Evolutionary conservation across 129 eudicot species (phyloP).

Genomic region (Pseudognaphalium luteoalbum): DNA sequence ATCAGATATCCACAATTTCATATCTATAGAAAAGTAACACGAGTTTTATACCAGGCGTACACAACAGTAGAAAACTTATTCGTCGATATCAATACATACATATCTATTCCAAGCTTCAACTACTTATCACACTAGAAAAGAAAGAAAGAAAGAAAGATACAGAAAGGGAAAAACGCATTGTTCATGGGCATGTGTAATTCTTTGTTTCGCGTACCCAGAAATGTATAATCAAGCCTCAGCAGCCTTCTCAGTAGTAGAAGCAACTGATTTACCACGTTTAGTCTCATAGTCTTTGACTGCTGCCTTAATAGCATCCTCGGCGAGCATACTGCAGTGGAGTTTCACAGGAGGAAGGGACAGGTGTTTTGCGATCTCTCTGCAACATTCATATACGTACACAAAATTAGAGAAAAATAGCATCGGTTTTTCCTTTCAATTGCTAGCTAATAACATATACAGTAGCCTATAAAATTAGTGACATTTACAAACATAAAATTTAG

Average conservation of each 20-base stretch:
- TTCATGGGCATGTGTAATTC: slow-evolving; percentile 5
- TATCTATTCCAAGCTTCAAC: slow-evolving; percentile 15
- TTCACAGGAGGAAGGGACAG: slow-evolving; percentile 94
- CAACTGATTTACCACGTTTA: slow-evolving; percentile 51
- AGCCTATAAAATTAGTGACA: neutral
- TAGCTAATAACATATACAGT: neutral
- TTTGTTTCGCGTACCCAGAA: neutral
- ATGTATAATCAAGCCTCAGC: slow-evolving; percentile 49
- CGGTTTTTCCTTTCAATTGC: neutral
- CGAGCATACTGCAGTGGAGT: slow-evolving; percentile 98
- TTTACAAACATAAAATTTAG: neutral
- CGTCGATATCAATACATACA: slow-evolving; percentile 5
- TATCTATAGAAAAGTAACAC: slow-evolving; percentile 6
- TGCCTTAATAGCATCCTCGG: slow-evolving; percentile 97
- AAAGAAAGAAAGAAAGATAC: neutral
- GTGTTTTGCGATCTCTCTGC: slow-evolving; percentile 97
- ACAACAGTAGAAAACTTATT: slow-evolving; percentile 5
- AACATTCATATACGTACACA: neutral
- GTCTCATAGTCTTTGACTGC: slow-evolving; percentile 83
- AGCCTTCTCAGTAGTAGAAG: slow-evolving; percentile 49
- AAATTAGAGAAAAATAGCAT: neutral
- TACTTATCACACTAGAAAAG: slow-evolving; percentile 2
- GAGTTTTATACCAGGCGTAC: slow-evolving; percentile 2
- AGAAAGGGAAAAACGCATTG: neutral
- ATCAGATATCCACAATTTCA: neutral